These are phyloP conservation scores for Naganishia vaughanmartiniae DNA, from an alignment of 768 basidiomycete genomes.

Conservation along the genomic window DNA sequence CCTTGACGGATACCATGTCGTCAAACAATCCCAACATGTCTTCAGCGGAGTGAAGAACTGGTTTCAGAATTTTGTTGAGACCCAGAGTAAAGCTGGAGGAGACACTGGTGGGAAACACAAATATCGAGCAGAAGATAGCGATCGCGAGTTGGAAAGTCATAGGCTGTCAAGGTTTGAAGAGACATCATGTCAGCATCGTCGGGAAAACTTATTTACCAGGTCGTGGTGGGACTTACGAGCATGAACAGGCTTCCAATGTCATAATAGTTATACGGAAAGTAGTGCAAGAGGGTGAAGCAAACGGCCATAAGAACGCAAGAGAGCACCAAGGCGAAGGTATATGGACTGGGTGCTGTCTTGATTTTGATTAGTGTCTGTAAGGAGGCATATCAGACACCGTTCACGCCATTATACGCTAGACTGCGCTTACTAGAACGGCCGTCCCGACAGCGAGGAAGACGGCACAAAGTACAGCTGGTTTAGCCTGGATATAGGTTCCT, in stretches of 20 bases:
- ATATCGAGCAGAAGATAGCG: conserved; percentile 37
- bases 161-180: conserved; percentile 30
- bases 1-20: conserved; percentile 26
- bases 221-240: conserved; percentile 18
- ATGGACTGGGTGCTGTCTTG: conserved; percentile 46
- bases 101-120: conserved; percentile 49
- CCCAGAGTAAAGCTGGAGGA: conserved; percentile 40
- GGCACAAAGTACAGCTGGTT: conserved; percentile 40
- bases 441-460: conserved; percentile 44
- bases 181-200: neutral
- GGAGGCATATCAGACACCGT: neutral
- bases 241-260: conserved; percentile 30
- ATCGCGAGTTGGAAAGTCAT: conserved; percentile 47
- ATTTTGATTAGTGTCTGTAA: conserved; percentile 45
- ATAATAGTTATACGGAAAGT: conserved; percentile 29
- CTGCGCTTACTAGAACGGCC: conserved; percentile 36
- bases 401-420: no score
- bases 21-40: conserved; percentile 40
- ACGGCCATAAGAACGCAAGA: conserved; percentile 48
- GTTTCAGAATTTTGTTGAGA: conserved; percentile 39
- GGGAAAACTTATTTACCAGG: neutral
- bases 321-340: conserved; percentile 47
- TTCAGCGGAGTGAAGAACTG: conserved; percentile 35
- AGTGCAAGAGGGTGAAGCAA: conserved; percentile 28
- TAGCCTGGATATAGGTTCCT: conserved; percentile 47